Conservation (phyloP, 179 eudicot species). For the Vitellaria paradoxa region DNA sequence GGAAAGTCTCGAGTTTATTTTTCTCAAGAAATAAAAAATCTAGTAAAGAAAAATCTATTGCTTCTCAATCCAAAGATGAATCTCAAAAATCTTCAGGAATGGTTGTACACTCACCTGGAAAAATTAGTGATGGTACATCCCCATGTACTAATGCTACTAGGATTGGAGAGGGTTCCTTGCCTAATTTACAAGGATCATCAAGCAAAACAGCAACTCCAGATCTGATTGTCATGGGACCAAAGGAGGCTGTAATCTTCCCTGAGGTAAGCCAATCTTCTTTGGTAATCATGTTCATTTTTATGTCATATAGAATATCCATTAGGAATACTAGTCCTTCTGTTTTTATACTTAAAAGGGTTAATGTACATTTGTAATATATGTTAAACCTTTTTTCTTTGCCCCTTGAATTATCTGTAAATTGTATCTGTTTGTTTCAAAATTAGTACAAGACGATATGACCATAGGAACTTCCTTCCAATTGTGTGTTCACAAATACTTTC, state of each 20-base stretch:
- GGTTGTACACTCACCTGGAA: conserved; percentile 28
- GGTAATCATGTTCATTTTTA: not conserved
- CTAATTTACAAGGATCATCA: conserved; percentile 29
- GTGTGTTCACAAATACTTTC: not conserved
- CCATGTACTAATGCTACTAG: conserved; percentile 25
- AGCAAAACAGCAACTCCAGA: conserved; percentile 28
- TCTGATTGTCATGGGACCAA: conserved; percentile 26
- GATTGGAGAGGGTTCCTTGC: conserved; percentile 31
- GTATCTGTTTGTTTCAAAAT: not conserved
- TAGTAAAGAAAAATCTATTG: conserved; percentile 46
- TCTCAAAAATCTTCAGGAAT: conserved; percentile 28
- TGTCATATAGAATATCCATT: not conserved
- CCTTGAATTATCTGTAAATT: not conserved
- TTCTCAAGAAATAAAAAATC: conserved; percentile 68
- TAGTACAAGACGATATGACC: not conserved
- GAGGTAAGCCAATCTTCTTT: conserved; percentile 46
- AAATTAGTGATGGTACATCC: conserved; percentile 20
- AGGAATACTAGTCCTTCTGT: not conserved
- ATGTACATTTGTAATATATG: not conserved
- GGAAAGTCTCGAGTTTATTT: conserved; percentile 76
- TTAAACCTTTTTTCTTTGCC: not conserved
- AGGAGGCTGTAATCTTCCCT: conserved; percentile 29
- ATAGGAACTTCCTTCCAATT: not conserved
- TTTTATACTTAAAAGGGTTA: not conserved
- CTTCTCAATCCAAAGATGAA: conserved; percentile 34